phyloP scores from a whole-genome alignment of 192 early-diverging fungal genomes.

The Umbelopsis sp. region DNA sequence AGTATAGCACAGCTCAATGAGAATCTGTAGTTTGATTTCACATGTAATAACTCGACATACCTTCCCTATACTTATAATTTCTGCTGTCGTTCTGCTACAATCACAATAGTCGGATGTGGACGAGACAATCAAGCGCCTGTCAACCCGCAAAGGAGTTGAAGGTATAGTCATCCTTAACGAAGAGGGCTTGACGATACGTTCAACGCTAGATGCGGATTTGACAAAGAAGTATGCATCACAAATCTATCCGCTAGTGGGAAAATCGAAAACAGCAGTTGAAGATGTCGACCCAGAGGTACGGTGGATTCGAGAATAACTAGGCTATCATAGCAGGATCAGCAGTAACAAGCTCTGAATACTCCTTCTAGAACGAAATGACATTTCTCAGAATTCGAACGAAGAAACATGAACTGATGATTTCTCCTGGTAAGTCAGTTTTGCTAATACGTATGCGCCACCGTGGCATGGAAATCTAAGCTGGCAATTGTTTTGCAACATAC shows the following conservation, averaged over 20 bases:
- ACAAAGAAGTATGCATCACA: constrained; percentile 83
- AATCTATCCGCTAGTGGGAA: constrained; percentile 79
- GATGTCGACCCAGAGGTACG: constrained; percentile 84
- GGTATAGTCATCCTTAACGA: constrained; percentile 90
- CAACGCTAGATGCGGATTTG: constrained; percentile 80
- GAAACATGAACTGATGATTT: constrained; percentile 97
- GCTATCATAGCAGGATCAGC: not conserved
- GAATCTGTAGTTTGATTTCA: constrained; percentile 4
- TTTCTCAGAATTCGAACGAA: constrained; percentile 92
- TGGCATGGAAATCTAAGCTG: too few species aligned
- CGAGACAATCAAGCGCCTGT: constrained; percentile 90
- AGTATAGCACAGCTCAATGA: not conserved
- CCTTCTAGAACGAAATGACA: constrained; percentile 83
- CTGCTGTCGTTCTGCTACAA: not conserved
- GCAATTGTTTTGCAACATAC: not conserved
- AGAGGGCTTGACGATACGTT: constrained; percentile 88
- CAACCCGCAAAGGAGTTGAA: constrained; percentile 88
- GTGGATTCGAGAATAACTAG: too few species aligned
- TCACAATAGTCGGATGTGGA: constrained; percentile 68
- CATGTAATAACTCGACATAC: not conserved
- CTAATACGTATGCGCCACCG: not conserved
- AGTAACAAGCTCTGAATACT: not conserved
- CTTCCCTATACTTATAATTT: not conserved
- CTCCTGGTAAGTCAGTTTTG: constrained; percentile 65
- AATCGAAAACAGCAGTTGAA: constrained; percentile 72